Percentiles rank a stretch among this genome's conserved stretches.
Evolutionary conservation across 2,329 filamentous ascomycete species (phyloP).

Genomic region (Ciborinia camelliae): DNA sequence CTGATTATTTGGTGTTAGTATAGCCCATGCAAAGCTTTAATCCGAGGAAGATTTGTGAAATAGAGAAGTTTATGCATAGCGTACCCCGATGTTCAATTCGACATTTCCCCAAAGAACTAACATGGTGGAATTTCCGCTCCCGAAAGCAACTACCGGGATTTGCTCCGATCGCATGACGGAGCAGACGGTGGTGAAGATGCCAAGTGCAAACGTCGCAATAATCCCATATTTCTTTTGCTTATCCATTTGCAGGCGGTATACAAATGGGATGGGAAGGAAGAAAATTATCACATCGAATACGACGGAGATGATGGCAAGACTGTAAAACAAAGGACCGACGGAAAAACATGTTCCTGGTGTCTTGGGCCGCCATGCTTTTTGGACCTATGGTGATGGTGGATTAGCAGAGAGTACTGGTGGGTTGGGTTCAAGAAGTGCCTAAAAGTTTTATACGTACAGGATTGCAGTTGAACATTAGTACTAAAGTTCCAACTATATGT

Average conservation of each 20-base stretch:
- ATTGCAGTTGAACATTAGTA: conserved; percentile 5
- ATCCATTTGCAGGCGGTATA: conserved; percentile 22
- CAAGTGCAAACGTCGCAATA: conserved; percentile 24
- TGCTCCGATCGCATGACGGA: conserved; percentile 16
- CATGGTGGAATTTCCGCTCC: conserved; percentile 7
- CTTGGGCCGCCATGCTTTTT: neutral
- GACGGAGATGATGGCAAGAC: conserved; percentile 3
- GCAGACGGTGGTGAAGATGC: conserved; percentile 21
- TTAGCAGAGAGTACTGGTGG: neutral
- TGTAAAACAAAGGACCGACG: neutral
- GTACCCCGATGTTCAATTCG: conserved; percentile 12
- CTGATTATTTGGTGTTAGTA: conserved; percentile 10
- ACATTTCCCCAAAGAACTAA: conserved; percentile 15
- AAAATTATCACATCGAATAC: conserved; percentile 21
- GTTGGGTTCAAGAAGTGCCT: no score
- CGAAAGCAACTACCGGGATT: conserved; percentile 37
- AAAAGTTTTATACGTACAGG: neutral
- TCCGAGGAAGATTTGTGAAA: neutral
- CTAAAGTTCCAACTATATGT: neutral
- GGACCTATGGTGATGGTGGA: neutral
- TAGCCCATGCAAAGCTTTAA: neutral
- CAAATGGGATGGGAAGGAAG: conserved; percentile 23
- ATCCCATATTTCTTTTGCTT: conserved; percentile 21
- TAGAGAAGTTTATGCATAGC: neutral
- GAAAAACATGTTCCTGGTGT: conserved; percentile 10